Base-by-base conservation (phyloP, 805 yeast genomes). In the Lachancea sp. region DNA sequence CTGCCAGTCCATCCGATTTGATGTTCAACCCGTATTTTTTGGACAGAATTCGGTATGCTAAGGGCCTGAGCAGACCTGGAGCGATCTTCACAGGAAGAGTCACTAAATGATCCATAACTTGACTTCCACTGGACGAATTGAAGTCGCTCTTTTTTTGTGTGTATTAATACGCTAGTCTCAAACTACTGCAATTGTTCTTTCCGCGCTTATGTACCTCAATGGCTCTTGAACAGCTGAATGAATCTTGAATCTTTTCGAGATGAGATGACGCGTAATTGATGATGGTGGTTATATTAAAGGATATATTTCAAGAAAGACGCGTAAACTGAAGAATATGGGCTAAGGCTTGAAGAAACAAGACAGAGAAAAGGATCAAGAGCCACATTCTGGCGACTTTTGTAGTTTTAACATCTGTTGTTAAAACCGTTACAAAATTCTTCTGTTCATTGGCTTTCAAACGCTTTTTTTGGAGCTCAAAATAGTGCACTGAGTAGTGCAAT, bases 11-110 rank as follows among this genome's bases (percentile, higher is more conserved):
- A 51, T 85, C 82, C 0, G 96, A 81, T 57, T 91, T 88, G 51
- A 93, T 77, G 62, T 89, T 89, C 25, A 93, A 74, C 0, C 97
- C 96, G 60, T 88, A 91, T 59, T 91, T 93, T 65, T 89, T 91
- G 3, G 98, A 86, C 8, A 93, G 65, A 1, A 91, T 77, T 34
- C 99, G 71, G 62, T 90, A 93, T 0, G 97, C 97, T 40, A 91
- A 68, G 1, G 99, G 99, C 37, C 99, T 75, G 36, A 93, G 69
- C 57, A 85, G 85, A 0, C 91, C 78, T 0, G 96, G 87, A 43
- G 81, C 85, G 1, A 91, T 77, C 46, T 75, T 74, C 2, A 87
- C 81, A 0, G 97, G 97, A 11, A 90, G 72, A 16, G 74, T 78
- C 19, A 47, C 51, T 2, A 33, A 19, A 11, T 36, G 19, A 10